A percentile compares a stretch with the other conserved stretches of the same genome.
Evolutionary conservation across 2,329 filamentous ascomycete genomes (phyloP).

Genomic region (Colletotrichum sp.): DNA sequence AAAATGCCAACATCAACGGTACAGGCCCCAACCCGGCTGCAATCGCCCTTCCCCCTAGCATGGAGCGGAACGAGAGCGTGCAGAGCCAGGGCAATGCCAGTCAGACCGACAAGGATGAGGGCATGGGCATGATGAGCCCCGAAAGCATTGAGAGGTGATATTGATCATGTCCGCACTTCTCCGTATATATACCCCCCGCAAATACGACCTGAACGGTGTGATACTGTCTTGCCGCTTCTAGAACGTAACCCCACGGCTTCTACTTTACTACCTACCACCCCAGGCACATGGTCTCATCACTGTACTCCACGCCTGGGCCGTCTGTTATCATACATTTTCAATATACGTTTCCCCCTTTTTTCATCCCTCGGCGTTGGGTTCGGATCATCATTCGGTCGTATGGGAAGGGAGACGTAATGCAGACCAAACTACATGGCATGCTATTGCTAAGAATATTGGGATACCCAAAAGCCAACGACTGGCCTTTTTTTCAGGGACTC

Average conservation of each 20-base stretch:
- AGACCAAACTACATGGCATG: slow-evolving; percentile 4
- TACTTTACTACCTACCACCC: not conserved
- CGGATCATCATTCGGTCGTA: slow-evolving; percentile 12
- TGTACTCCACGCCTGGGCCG: not conserved
- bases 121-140: slow-evolving; percentile 82
- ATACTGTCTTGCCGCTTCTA: not conserved
- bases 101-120: slow-evolving; percentile 72
- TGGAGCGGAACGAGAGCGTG: slow-evolving; percentile 64
- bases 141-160: slow-evolving; percentile 66
- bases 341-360: slow-evolving; percentile 9
- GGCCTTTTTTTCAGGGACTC: slow-evolving; percentile 1
- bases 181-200: slow-evolving; percentile 8
- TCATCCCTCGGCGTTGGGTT: slow-evolving; percentile 18
- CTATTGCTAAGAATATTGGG: slow-evolving; percentile 7
- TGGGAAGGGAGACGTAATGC: slow-evolving; percentile 1
- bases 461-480: slow-evolving; percentile 19
- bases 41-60: slow-evolving; percentile 48
- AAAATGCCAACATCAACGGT: slow-evolving; percentile 43
- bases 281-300: not conserved
- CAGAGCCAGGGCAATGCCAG: slow-evolving; percentile 64
- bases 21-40: slow-evolving; percentile 43
- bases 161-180: not conserved
- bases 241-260: not conserved
- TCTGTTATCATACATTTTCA: not conserved
- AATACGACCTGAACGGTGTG: not conserved